These are phyloP conservation scores for Saraca asoca DNA, from an alignment of 331 rosid genomes.

Conservation along the genomic window DNA sequence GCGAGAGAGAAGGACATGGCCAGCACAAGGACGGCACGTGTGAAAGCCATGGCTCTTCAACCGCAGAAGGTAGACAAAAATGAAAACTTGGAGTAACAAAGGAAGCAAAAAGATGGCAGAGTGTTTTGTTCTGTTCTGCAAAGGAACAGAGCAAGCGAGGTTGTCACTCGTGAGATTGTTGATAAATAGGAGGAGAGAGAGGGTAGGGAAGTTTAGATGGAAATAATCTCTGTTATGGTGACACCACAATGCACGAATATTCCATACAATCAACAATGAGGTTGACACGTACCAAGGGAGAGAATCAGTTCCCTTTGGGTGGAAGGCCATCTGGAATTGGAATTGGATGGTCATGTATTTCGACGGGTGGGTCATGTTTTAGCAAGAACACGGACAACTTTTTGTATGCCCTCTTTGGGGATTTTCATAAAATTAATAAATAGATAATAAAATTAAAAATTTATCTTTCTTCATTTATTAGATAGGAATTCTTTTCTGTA, in stretches of 20 bases:
- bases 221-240: constrained; percentile 11
- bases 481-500: no score
- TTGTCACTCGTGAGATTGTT: constrained; percentile 25
- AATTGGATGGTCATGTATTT: no score
- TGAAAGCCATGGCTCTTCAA: constrained; percentile 42
- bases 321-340: no score
- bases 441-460: no score
- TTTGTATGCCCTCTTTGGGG: no score
- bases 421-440: no score
- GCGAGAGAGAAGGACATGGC: constrained; percentile 44
- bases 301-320: not conserved
- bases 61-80: not conserved
- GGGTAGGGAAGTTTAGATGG: constrained; percentile 2
- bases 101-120: not conserved
- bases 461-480: no score
- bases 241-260: not conserved
- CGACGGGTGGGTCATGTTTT: no score
- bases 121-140: not conserved
- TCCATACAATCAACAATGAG: not conserved
- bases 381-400: no score
- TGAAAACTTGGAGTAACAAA: not conserved
- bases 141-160: constrained; percentile 27
- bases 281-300: constrained; percentile 15
- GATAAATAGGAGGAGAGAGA: constrained; percentile 24
- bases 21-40: constrained; percentile 56